A percentile compares a stretch with the other conserved stretches of the same genome.
Conservation (phyloP, 495 filamentous ascomycete species). For the Penicillium salamii region DNA sequence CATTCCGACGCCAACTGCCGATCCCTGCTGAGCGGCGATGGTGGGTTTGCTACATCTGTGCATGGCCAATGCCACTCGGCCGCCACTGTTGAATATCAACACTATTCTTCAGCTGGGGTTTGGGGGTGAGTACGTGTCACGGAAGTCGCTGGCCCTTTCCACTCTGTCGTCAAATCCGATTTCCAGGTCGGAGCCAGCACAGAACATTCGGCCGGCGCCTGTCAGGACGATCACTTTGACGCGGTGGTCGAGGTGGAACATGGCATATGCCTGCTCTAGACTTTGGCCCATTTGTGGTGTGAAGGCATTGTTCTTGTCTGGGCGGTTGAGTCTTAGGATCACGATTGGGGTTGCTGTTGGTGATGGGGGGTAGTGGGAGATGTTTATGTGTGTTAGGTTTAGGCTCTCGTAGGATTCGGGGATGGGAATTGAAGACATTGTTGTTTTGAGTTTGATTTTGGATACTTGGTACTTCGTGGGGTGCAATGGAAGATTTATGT, state of each 20-base stretch:
- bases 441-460: neutral
- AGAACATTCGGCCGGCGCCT: constrained; percentile 54
- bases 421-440: constrained; percentile 9
- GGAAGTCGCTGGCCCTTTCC: constrained; percentile 21
- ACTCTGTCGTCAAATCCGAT: constrained; percentile 37
- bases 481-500: neutral
- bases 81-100: constrained; percentile 32
- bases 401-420: constrained; percentile 32
- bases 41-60: constrained; percentile 59
- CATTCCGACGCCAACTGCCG: constrained; percentile 61
- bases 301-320: constrained; percentile 57
- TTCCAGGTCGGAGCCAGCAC: constrained; percentile 57
- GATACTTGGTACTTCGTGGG: neutral
- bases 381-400: constrained; percentile 43
- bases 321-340: constrained; percentile 52
- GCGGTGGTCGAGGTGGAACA: constrained; percentile 48
- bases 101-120: too few relatives aligned
- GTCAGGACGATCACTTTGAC: constrained; percentile 56
- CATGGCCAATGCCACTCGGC: constrained; percentile 54
- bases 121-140: constrained; percentile 27
- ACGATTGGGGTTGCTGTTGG: constrained; percentile 48
- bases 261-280: constrained; percentile 46
- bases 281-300: constrained; percentile 50
- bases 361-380: constrained; percentile 48
- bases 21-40: constrained; percentile 58